Conservation (phyloP, 2,329 filamentous ascomycete genomes). For the Nemania serpens region DNA sequence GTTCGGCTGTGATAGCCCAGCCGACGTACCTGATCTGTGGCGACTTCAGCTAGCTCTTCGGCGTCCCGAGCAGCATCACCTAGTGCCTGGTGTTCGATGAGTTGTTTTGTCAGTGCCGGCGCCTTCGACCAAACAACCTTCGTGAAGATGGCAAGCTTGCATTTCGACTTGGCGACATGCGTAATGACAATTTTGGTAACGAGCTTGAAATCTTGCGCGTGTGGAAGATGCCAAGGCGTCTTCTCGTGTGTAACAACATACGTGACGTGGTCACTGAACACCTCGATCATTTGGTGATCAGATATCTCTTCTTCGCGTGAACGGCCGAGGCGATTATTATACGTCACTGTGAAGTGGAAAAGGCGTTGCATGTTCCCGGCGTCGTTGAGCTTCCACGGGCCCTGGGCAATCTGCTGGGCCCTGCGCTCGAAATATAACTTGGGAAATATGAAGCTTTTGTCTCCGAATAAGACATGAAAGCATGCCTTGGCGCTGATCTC, state of each 20-base stretch:
- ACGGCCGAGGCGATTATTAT: constrained; percentile 67
- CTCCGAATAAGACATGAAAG: constrained; percentile 95
- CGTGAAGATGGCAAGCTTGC: constrained; percentile 86
- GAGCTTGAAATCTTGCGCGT: constrained; percentile 76
- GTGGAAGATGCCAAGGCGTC: constrained; percentile 82
- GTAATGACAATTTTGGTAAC: constrained; percentile 93
- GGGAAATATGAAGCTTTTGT: constrained; percentile 93
- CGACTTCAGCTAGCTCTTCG: constrained; percentile 74
- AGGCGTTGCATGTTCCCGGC: constrained; percentile 74
- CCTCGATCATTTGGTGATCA: constrained; percentile 86
- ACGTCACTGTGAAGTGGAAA: constrained; percentile 79
- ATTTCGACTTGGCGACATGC: constrained; percentile 87
- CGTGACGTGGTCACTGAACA: constrained; percentile 74
- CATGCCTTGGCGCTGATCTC: constrained; percentile 91
- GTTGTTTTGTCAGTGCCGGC: constrained; percentile 62
- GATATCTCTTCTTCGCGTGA: constrained; percentile 66
- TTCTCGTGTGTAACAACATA: constrained; percentile 68
- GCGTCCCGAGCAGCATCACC: constrained; percentile 75
- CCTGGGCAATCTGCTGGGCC: constrained; percentile 80
- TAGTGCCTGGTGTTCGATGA: constrained; percentile 73
- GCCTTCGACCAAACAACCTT: constrained; percentile 84
- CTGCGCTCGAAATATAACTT: constrained; percentile 84
- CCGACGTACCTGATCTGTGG: constrained; percentile 76
- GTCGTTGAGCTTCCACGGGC: constrained; percentile 78
- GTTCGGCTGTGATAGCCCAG: constrained; percentile 75